phyloP scores from a whole-genome alignment of 192 early-diverging fungal species.

The Backusella parvicylindrica region DNA sequence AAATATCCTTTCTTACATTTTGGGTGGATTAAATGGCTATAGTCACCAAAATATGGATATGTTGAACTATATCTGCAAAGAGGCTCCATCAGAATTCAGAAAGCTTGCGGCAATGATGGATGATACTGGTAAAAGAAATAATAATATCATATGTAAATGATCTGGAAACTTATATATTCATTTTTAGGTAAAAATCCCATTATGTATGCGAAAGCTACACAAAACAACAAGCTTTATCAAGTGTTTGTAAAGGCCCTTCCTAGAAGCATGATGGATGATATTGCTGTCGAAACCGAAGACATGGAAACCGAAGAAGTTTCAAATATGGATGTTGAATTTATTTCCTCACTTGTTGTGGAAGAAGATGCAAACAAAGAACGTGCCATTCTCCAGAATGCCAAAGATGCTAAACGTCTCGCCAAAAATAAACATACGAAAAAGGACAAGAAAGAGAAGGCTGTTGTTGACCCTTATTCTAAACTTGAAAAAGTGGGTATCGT shows the following conservation, averaged over 20 bases:
- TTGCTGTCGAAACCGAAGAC: not conserved
- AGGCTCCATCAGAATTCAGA: not conserved
- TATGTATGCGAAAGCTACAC: constrained; percentile 4
- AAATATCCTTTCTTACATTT: constrained; percentile 8
- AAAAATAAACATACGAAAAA: not conserved
- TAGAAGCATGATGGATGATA: not conserved
- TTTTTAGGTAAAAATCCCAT: constrained; percentile 9
- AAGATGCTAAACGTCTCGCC: not conserved
- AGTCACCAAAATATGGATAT: constrained; percentile 17
- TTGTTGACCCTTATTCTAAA: constrained; percentile 27
- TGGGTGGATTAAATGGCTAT: not conserved
- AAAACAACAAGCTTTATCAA: not conserved
- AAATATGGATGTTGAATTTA: constrained; percentile 23
- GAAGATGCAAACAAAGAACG: constrained; percentile 32
- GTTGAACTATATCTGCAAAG: not conserved
- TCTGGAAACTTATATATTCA: not conserved
- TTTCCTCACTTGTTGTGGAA: constrained; percentile 26
- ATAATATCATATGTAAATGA: not conserved
- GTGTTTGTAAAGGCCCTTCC: not conserved
- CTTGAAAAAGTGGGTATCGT: constrained; percentile 26
- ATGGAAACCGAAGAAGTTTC: constrained; percentile 26
- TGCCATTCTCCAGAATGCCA: constrained; percentile 17
- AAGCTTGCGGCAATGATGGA: constrained; percentile 1
- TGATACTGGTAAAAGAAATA: constrained; percentile 14
- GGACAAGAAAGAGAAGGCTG: constrained; percentile 12